phyloP scores from a whole-genome alignment of 306 rosid genomes.

The Acacia crassicarpa region DNA sequence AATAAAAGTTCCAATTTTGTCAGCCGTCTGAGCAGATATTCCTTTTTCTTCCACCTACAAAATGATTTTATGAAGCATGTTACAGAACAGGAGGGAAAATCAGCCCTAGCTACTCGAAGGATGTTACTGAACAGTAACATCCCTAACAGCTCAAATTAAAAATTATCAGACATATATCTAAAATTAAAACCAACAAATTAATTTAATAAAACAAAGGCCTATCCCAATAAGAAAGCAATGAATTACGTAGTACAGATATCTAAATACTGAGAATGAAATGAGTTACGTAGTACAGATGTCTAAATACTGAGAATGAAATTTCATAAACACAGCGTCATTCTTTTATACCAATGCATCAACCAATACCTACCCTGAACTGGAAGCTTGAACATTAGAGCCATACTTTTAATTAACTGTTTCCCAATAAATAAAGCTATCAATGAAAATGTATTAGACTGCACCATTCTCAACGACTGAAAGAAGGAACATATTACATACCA shows the following conservation, averaged over 20 bases:
- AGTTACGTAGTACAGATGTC: neutral
- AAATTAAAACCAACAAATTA: neutral
- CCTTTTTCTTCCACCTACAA: slow-evolving; percentile 92
- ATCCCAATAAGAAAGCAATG: neutral
- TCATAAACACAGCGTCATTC: neutral
- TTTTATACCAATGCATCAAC: neutral
- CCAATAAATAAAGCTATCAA: slow-evolving; percentile 15
- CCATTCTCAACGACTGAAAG: slow-evolving; percentile 6
- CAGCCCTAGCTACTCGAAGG: neutral
- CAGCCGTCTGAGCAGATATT: slow-evolving; percentile 71
- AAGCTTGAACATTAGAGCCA: neutral
- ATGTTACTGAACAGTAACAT: slow-evolving; percentile 19
- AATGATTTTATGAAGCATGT: slow-evolving; percentile 25
- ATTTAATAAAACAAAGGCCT: neutral
- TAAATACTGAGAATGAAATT: slow-evolving; percentile 10
- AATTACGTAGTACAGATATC: neutral
- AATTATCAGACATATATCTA: neutral
- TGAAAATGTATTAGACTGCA: neutral
- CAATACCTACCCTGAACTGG: neutral
- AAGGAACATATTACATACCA: slow-evolving; percentile 3
- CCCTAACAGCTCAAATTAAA: neutral
- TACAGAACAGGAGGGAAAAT: slow-evolving; percentile 5
- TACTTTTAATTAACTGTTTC: neutral
- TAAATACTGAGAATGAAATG: slow-evolving; percentile 7
- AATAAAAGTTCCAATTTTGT: slow-evolving; percentile 73